Evolutionary conservation across 352 stramenopile species (phyloP).

Genomic region (Phytophthora kernoviae): DNA sequence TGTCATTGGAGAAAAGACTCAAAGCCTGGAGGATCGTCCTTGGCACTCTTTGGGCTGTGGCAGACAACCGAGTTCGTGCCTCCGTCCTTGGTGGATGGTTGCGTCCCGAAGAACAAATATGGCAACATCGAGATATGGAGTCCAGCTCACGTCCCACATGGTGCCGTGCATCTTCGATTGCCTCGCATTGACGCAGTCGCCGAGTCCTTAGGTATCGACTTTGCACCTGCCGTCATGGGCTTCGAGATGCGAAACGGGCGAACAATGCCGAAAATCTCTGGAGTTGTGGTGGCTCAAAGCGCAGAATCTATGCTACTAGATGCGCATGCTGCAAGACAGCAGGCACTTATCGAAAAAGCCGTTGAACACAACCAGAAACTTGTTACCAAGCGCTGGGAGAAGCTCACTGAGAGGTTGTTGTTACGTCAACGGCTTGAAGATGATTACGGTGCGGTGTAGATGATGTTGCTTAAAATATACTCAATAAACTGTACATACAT

Average conservation of each 20-base stretch:
- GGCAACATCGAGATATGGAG: slow-evolving; percentile 91
- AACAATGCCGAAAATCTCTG: slow-evolving; percentile 71
- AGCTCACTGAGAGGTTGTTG: slow-evolving; percentile 67
- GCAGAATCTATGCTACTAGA: slow-evolving; percentile 62
- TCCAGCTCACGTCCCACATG: slow-evolving; percentile 57
- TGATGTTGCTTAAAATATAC: slow-evolving; percentile 13
- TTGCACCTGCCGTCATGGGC: slow-evolving; percentile 76
- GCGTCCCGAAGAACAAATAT: slow-evolving; percentile 84
- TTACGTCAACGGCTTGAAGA: slow-evolving; percentile 75
- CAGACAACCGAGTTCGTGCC: slow-evolving; percentile 70
- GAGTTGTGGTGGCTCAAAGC: slow-evolving; percentile 65
- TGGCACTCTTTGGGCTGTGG: slow-evolving; percentile 77
- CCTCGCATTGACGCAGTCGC: slow-evolving; percentile 70
- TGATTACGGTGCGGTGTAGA: slow-evolving; percentile 66
- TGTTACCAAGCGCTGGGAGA: slow-evolving; percentile 64
- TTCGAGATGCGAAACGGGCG: slow-evolving; percentile 76
- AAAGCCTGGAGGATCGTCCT: slow-evolving; percentile 1
- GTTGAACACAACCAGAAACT: slow-evolving; percentile 69
- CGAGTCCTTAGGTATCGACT: slow-evolving; percentile 76
- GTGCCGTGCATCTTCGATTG: slow-evolving; percentile 64
- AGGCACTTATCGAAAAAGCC: slow-evolving; percentile 71
- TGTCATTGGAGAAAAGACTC: slow-evolving; percentile 10
- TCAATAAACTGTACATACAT: slow-evolving; percentile 6
- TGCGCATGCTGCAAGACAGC: slow-evolving; percentile 67
- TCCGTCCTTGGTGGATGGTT: slow-evolving; percentile 56